Evolutionary conservation across 2,329 filamentous ascomycete species (phyloP).

Genomic region (Sporothrix dimorphospora): DNA sequence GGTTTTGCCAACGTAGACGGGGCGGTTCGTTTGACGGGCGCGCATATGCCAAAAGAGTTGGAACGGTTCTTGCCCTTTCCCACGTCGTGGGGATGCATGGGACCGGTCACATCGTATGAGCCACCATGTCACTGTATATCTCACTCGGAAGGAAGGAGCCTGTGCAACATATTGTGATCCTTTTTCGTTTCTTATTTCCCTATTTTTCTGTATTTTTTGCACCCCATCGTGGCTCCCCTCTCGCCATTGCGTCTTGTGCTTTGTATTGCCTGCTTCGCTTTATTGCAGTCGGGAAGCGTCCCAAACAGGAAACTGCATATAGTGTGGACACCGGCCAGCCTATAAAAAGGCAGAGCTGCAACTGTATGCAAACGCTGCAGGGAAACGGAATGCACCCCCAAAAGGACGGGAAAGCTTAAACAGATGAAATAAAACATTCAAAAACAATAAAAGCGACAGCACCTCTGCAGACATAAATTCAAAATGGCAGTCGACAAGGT

Average conservation of each 20-base stretch:
- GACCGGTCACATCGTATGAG: neutral
- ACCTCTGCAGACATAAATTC: conserved; percentile 9
- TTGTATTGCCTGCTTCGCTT: neutral
- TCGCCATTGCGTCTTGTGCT: neutral
- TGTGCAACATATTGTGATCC: neutral
- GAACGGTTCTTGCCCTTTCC: neutral
- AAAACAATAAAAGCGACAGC: neutral
- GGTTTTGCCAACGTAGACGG: neutral
- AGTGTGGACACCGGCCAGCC: conserved; percentile 3
- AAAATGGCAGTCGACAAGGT: neutral
- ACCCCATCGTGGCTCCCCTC: neutral
- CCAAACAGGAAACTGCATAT: conserved; percentile 24
- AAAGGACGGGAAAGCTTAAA: neutral
- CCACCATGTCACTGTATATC: neutral
- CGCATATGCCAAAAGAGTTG: neutral
- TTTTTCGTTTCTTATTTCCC: neutral
- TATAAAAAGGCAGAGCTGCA: conserved; percentile 10
- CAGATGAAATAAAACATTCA: neutral
- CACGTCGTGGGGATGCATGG: neutral
- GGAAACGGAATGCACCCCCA: neutral
- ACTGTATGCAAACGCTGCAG: neutral
- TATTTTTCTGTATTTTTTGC: neutral
- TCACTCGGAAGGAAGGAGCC: neutral
- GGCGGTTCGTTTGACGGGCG: neutral
- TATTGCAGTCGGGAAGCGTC: conserved; percentile 9